These are phyloP conservation scores for Luffa acutangula DNA, from an alignment of 306 rosid species.

Conservation along the genomic window DNA sequence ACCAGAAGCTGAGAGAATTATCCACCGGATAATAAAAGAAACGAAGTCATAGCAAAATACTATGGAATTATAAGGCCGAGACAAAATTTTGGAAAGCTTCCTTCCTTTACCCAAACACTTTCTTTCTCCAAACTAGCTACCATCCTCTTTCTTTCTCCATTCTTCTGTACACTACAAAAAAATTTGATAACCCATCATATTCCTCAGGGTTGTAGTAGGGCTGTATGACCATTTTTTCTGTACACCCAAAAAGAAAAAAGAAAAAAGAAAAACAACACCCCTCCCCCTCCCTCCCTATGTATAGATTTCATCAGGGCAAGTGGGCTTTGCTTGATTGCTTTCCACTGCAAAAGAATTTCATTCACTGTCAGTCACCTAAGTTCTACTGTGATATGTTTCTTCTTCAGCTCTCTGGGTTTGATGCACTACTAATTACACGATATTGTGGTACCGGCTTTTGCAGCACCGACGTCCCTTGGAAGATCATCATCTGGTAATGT, in stretches of 20 bases:
- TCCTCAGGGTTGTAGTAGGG: background rate
- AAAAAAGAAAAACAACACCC: background rate
- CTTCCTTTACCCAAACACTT: background rate
- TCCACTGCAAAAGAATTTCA: background rate
- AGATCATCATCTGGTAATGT: slow-evolving; percentile 68
- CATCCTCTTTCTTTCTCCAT: slow-evolving; percentile 16
- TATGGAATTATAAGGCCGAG: background rate
- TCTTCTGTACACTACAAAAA: slow-evolving; percentile 43
- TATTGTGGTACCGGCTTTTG: slow-evolving; percentile 28
- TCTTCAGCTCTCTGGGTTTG: background rate
- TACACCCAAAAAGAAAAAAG: slow-evolving; percentile 2
- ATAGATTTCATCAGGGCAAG: slow-evolving; percentile 1
- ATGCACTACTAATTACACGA: slow-evolving; percentile 15
- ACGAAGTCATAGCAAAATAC: background rate
- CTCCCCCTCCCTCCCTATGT: background rate
- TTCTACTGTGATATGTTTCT: background rate
- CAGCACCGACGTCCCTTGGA: slow-evolving; percentile 59
- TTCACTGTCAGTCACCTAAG: background rate
- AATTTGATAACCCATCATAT: background rate
- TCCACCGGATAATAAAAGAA: background rate
- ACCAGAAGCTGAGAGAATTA: background rate
- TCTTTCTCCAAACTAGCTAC: slow-evolving; percentile 12
- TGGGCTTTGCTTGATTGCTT: background rate
- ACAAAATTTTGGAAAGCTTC: slow-evolving; percentile 7
- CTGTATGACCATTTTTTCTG: slow-evolving; percentile 1